Evolutionary conservation across 345 rosid species (phyloP), one percentile per base, ranked within the genome.

Genomic region (Citrus unshiu): DNA sequence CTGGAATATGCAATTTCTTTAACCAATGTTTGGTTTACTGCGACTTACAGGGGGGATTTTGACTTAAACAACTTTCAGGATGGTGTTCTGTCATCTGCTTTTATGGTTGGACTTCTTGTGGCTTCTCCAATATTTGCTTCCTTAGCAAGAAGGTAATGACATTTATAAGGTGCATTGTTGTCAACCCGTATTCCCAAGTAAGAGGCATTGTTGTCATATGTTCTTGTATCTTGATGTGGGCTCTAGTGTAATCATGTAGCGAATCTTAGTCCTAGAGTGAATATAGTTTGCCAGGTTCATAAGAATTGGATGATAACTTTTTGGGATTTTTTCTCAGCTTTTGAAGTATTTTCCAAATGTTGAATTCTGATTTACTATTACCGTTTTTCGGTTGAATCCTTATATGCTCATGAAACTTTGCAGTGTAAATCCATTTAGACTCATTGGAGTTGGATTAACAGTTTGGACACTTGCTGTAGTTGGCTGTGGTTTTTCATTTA

Each of bases 61-160:
- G 80, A 89, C 83, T 85, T 95, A 78, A 91, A 77, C 86, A 92
- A 95, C 83, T 95, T 95, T 70, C 89, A 95, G 83, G 99, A 95
- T 84, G 99, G 99, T 83, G 74, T 87, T 78, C 80, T 93, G 43
- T 93, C 99, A 75, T 95, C 99, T 78, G 99, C 98, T 81, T 95
- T 93, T 84, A 89, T 95, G 98, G 99, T 95, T 83, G 99, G 99
- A 62, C 93, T 95, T 83, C 95, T 95, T 70, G 85, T 92, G 75
- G 90, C 96, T 68, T 92, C 96, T 88, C 99, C 99, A 49, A 85
- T 92, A 77, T 95, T 95, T 91, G 99, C 99, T 71, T 87, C 96
- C 16, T 65, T 89, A 75, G 93, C 99, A 54, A 95, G 92, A 85
- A 91, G 95, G 99, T 93, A 81, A 72, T 65, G 54, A 34, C 51